Conservation (phyloP, 2,329 filamentous ascomycete genomes). For the Grosmannia serpens region DNA sequence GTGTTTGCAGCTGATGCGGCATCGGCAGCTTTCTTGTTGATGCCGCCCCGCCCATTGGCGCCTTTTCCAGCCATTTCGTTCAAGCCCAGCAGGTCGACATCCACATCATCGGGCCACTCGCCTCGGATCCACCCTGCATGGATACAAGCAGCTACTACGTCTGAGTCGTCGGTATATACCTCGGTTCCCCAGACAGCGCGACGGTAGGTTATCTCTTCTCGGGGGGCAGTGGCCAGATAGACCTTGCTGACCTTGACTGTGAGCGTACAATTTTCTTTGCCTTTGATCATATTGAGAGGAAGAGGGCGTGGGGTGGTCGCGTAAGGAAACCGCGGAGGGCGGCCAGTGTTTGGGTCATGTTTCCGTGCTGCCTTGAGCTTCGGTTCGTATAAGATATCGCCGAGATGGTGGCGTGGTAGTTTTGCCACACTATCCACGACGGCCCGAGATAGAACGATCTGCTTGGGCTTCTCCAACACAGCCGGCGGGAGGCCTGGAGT, state of each 20-base stretch:
- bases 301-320: slow-evolving; percentile 55
- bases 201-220: slow-evolving; percentile 74
- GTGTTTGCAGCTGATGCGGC: background rate
- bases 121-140: slow-evolving; percentile 88
- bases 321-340: slow-evolving; percentile 22
- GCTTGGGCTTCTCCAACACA: slow-evolving; percentile 39
- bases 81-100: slow-evolving; percentile 53
- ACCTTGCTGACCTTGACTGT: slow-evolving; percentile 77
- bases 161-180: slow-evolving; percentile 91
- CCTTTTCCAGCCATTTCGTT: slow-evolving; percentile 18
- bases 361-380: slow-evolving; percentile 44
- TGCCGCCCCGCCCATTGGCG: slow-evolving; percentile 17
- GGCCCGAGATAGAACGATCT: slow-evolving; percentile 54
- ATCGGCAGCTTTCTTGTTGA: slow-evolving; percentile 16
- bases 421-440: slow-evolving; percentile 62
- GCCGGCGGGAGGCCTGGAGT: background rate
- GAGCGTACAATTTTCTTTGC: slow-evolving; percentile 78
- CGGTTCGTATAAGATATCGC: slow-evolving; percentile 71
- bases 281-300: slow-evolving; percentile 59
- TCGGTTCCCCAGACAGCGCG: slow-evolving; percentile 86
- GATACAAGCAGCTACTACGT: slow-evolving; percentile 83
- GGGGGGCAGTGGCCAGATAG: slow-evolving; percentile 56
- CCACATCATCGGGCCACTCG: slow-evolving; percentile 72
- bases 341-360: slow-evolving; percentile 38
- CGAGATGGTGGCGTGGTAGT: slow-evolving; percentile 67